Evolutionary conservation across 768 basidiomycete genomes (phyloP), one percentile per base, ranked within the genome.

Genomic region (Boletus subcaerulescens): DNA sequence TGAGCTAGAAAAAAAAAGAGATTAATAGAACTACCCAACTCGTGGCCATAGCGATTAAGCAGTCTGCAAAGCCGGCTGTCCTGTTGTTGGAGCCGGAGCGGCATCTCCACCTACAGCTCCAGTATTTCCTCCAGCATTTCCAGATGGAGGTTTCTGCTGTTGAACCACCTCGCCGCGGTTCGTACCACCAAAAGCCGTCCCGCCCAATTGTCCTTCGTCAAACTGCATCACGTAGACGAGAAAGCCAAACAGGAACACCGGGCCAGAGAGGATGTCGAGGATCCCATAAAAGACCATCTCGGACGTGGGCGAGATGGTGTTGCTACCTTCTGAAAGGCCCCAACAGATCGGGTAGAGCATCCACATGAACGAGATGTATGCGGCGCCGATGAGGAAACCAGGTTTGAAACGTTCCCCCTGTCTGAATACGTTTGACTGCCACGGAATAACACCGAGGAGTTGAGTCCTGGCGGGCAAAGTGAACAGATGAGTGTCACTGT

Each of bases 281-380:
- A 83, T 71, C 46, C 81, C 81, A 66, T 82, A 82, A 64, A 74
- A 78, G 53, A 81, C 70, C 79, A 82, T 82, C 67, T 84, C 82
- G 5, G 73, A 70, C 38, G 76, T 75, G 24, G 78, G 73, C 5
- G 74, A 60, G 62, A 85, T 84, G 52, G 71, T 73, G 65, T 82
- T 78, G 6, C 73, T 72, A 15, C 81, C 81, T 51, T 83, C 82
- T 24, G 75, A 74, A 31, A 80, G 70, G 46, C 77, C 82, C 83
- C 82, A 84, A 24, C 73, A 74, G 57, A 85, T 76, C 11, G 83
- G 80, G 70, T 84, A 84, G n/a, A 81, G 59, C 53, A 79, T 52
- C 78, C 80, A 83, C 59, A 84, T 71, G 68, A 82, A 74, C n/a
- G 76, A 71, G 56, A 85, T 71, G 69, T 76, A 76, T 14, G 58